Percentiles rank a stretch among this genome's conserved stretches.
phyloP scores from a whole-genome alignment of 768 basidiomycete species.

The Tricholoma sp. region DNA sequence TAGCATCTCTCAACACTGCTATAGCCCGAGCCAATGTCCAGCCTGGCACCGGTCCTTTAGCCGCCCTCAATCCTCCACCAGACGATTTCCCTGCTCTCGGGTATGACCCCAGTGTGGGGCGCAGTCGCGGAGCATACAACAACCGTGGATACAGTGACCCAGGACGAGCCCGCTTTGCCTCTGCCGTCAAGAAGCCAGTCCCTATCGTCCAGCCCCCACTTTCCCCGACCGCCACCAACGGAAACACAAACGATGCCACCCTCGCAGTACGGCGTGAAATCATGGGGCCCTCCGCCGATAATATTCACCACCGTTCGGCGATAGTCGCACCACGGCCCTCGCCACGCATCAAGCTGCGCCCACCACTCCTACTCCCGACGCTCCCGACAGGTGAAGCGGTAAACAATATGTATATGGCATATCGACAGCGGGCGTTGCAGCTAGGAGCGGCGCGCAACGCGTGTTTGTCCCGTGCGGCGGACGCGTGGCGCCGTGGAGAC shows the following conservation, averaged over 20 bases:
- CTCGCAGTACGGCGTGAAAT: conserved; percentile 49
- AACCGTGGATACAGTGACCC: conserved; percentile 63
- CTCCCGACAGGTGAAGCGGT: conserved; percentile 80
- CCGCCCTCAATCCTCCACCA: conserved; percentile 35
- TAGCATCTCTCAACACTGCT: conserved; percentile 60
- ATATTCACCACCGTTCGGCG: conserved; percentile 58
- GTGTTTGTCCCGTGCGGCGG: conserved; percentile 90
- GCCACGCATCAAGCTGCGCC: conserved; percentile 77
- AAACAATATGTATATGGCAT: conserved; percentile 81
- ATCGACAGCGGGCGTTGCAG: conserved; percentile 83
- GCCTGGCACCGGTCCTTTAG: conserved; percentile 38
- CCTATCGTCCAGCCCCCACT: not conserved
- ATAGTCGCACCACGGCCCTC: conserved; percentile 79
- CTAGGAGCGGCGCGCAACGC: conserved; percentile 93
- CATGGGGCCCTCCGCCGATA: conserved; percentile 57
- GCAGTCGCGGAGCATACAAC: conserved; percentile 37
- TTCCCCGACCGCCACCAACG: conserved; percentile 18
- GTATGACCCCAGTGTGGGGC: conserved; percentile 34
- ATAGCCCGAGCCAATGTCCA: conserved; percentile 64
- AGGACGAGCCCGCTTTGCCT: conserved; percentile 82
- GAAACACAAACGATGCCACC: conserved; percentile 31
- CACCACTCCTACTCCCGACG: conserved; percentile 83
- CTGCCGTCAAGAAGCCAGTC: conserved; percentile 80
- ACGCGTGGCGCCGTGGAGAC: conserved; percentile 93
- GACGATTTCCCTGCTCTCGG: conserved; percentile 77